Conservation (phyloP, 495 filamentous ascomycete species). For the Lasiosphaeris hirsuta region DNA sequence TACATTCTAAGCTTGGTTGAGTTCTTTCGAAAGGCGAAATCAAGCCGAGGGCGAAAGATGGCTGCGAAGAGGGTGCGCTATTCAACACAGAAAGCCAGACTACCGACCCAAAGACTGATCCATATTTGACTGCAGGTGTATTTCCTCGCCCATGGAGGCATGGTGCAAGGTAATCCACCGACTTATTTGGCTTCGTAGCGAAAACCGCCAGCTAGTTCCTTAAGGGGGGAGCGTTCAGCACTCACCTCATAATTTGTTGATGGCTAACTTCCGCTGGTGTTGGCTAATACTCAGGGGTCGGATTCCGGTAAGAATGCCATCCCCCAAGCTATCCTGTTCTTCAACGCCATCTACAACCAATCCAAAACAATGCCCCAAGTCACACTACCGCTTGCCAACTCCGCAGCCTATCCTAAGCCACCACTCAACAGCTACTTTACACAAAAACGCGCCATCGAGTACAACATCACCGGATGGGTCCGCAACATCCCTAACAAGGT, state of each 20-base stretch:
- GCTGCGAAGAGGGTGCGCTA: no score
- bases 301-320: constrained; percentile 56
- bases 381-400: no score
- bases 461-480: constrained; percentile 74
- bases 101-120: background rate
- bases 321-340: background rate
- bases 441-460: constrained; percentile 59
- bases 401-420: constrained; percentile 8
- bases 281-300: constrained; percentile 53
- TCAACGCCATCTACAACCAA: no score
- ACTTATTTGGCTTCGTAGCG: background rate
- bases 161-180: constrained; percentile 47
- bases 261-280: no score
- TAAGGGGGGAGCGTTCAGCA: no score
- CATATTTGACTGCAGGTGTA: constrained; percentile 41
- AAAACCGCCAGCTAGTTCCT: no score
- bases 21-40: no score
- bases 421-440: constrained; percentile 59
- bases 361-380: no score
- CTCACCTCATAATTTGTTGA: no score
- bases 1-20: no score
- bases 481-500: constrained; percentile 73
- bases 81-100: background rate
- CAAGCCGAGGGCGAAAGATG: no score
- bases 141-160: constrained; percentile 51